Evolutionary conservation across 331 rosid genomes (phyloP), one percentile per base, ranked within the genome.

Genomic region (Prunus yedoensis): DNA sequence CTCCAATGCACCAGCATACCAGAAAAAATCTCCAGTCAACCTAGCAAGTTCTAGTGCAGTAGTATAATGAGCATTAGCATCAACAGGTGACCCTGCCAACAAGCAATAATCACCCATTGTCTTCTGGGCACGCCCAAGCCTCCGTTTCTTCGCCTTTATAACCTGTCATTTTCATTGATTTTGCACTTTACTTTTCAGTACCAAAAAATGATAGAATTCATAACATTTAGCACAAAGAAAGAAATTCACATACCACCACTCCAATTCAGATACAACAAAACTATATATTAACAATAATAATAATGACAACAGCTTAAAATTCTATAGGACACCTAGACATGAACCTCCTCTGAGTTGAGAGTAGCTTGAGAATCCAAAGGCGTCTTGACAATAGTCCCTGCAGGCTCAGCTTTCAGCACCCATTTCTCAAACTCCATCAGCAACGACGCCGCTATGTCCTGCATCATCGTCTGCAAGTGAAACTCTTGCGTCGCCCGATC

Each of bases 261-360:
- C 46, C 67, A 32, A 58, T 60, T 69, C 35, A 51, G 50, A 68
- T 66, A 17, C 41, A 75, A 62, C 23, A 54, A 70, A 41, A 21
- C 72, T 50, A 56, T 16, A 28, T 4, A 75, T 59, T 38, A 38
- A 38, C 43, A 38, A 38, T 38, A 7, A 38, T 38, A 38, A 38
- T 38, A 7, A 38, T 38, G 5, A 38, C 9, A 35, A 68, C 61
- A 65, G 68, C 49, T 66, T 16, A 23, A 25, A 82, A 78, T 78
- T 82, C 84, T 85, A 56, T 83, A 87, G 91, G 91, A 95, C 94
- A 92, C 99, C 99, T 92, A 92, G 89, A 95, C 88, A 89, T 95
- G 94, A 90, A 95, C 97, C 99, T 95, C 97, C 98, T 95, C 99
- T 90, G 99, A 95, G 91, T 93, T 92, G 91, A 95, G 97, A 95